Evolutionary conservation across 1,139 yeast genomes (phyloP), one percentile per base, ranked within the genome.

Genomic region (Debaryomyces sp.): DNA sequence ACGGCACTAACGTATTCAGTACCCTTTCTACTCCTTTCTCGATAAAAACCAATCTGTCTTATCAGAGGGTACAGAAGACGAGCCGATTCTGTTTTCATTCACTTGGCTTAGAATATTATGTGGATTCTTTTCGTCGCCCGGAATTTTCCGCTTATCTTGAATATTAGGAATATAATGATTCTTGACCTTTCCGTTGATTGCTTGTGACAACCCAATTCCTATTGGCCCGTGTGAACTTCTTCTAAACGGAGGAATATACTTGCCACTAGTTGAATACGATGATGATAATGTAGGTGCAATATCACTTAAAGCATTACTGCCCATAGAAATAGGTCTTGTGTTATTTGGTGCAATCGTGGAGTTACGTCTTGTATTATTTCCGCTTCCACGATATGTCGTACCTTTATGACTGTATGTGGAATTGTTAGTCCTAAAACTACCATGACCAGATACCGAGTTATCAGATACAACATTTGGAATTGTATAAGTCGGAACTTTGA

Each of bases 171-270:
- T 9, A 21, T 21, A 12, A 38, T 27, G 42, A 26, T n/a, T 18
- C 24, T 44, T 39, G 32, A 18, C 46, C 54, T 21, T 60, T 66
- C 23, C 44, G n/a, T 18, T 38, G 8, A 30, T 5, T 37, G 21
- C 18, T 15, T 10, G 12, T 2, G 27, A 6, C 15, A 24, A 15
- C 10, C 29, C 23, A 15, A 21, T 34, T 23, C 41, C 21, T 4
- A 50, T 55, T 17, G 57, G 39, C 6, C 62, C 50, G 32, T 68
- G 71, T 1, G 79, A 72, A 0, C 75, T 75, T 61, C 92, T 74
- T 59, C 87, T 71, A 61, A 81, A 85, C 13, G 92, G 94, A 26
- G 92, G 92, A 40, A 87, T 70, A 57, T 87, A 87, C 61, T 84
- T 84, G 1, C 87, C 87, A 34, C 75, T 68, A 7, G 63, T 49